Evolutionary conservation across 2,329 filamentous ascomycete genomes (phyloP).

Genomic region (Xylaria sp.): DNA sequence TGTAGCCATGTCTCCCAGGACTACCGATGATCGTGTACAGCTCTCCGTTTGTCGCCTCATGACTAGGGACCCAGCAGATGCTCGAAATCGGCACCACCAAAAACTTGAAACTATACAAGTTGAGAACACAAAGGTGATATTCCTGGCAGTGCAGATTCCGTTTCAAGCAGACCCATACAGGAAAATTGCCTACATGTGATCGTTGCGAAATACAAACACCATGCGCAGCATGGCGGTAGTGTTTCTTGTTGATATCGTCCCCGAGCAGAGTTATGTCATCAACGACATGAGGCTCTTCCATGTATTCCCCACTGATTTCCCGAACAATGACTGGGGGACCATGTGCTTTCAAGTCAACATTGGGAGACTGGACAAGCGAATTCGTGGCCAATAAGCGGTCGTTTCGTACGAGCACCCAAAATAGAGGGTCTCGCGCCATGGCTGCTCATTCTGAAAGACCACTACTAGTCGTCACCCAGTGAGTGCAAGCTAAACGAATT

Average conservation of each 20-base stretch:
- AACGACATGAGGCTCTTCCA: constrained; percentile 40
- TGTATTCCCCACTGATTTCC: constrained; percentile 37
- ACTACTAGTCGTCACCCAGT: background rate
- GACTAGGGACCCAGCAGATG: constrained; percentile 47
- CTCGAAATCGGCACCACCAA: constrained; percentile 29
- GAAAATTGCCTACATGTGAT: constrained; percentile 23
- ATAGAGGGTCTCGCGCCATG: constrained; percentile 18
- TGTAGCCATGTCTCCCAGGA: constrained; percentile 28
- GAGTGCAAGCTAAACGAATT: background rate
- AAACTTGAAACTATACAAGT: constrained; percentile 38
- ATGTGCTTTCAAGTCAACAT: constrained; percentile 32
- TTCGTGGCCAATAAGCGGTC: constrained; percentile 42
- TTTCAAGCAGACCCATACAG: constrained; percentile 44
- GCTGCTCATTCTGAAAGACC: constrained; percentile 1
- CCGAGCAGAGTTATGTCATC: constrained; percentile 29
- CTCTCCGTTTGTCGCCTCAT: constrained; percentile 34
- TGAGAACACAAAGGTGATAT: constrained; percentile 39
- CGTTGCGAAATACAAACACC: constrained; percentile 40
- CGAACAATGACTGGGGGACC: constrained; percentile 39
- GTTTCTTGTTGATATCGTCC: constrained; percentile 29
- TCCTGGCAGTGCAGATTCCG: constrained; percentile 23
- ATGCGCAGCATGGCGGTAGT: constrained; percentile 43
- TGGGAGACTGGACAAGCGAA: constrained; percentile 43
- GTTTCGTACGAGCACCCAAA: constrained; percentile 41
- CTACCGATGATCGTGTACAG: constrained; percentile 46